These are phyloP conservation scores for Microcos paniculata DNA, from an alignment of 345 rosid species.

Conservation along the genomic window DNA sequence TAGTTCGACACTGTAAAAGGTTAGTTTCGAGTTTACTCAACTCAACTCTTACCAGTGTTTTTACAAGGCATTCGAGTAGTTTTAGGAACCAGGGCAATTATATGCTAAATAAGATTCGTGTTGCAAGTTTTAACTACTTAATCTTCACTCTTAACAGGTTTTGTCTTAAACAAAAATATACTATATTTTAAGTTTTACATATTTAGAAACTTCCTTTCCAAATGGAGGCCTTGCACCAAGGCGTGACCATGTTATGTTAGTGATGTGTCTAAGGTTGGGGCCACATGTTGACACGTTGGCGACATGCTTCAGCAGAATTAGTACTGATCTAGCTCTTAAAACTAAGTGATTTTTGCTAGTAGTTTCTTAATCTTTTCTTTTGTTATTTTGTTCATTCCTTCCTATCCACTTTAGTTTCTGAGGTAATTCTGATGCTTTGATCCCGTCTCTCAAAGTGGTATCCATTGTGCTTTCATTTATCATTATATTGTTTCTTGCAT, in stretches of 20 bases:
- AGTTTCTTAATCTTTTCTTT: neutral
- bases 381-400: neutral
- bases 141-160: neutral
- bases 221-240: neutral
- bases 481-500: neutral
- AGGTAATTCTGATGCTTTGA: neutral
- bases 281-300: constrained; percentile 20
- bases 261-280: constrained; percentile 9
- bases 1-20: neutral
- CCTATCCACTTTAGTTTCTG: neutral
- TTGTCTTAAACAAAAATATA: neutral
- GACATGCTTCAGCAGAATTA: constrained; percentile 14
- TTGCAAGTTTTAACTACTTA: neutral
- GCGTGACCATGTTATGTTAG: neutral
- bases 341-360: neutral
- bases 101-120: neutral
- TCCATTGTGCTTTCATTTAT: neutral
- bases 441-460: neutral
- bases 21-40: neutral
- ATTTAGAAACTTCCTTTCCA: neutral
- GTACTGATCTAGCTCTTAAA: neutral
- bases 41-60: neutral
- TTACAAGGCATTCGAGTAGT: neutral
- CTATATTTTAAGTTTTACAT: neutral
- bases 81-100: neutral